phyloP scores from a whole-genome alignment of 257 asterid genomes.

The Rauvolfia tetraphylla region DNA sequence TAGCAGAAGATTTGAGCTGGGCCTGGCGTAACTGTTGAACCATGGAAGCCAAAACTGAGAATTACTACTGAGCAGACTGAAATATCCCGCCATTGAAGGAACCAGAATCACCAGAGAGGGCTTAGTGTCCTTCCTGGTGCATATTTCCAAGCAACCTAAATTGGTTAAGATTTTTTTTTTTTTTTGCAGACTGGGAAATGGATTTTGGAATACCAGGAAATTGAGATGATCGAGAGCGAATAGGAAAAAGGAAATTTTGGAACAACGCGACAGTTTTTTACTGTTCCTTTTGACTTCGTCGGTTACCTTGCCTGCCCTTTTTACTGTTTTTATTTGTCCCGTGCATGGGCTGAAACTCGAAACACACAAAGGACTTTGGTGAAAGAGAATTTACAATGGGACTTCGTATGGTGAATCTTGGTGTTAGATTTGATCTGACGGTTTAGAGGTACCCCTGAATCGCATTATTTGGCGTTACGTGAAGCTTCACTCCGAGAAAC shows the following conservation, averaged over 20 bases:
- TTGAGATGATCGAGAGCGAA: conserved; percentile 3
- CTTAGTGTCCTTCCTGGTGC: background rate
- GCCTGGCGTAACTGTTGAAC: background rate
- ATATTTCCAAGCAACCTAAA: conserved; percentile 2
- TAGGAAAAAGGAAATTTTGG: conserved; percentile 13
- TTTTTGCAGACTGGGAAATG: background rate
- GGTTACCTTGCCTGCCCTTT: conserved; percentile 9
- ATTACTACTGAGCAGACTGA: background rate
- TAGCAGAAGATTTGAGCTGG: background rate
- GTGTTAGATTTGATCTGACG: conserved; percentile 7
- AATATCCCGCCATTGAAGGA: background rate
- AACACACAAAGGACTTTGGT: background rate
- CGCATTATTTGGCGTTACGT: background rate
- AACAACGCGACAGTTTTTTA: conserved; percentile 19
- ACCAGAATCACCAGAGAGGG: background rate
- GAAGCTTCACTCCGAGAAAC: background rate
- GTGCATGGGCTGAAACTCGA: background rate
- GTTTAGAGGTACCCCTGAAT: background rate
- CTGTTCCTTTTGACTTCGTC: conserved; percentile 37
- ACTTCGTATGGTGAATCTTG: background rate
- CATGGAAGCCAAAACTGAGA: background rate
- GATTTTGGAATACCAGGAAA: background rate
- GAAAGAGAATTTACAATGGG: background rate
- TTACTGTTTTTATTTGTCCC: conserved; percentile 27
- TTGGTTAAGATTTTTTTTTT: conserved; percentile 12